phyloP scores from a whole-genome alignment of 2,329 filamentous ascomycete species.

The Botryotinia narcissicola region DNA sequence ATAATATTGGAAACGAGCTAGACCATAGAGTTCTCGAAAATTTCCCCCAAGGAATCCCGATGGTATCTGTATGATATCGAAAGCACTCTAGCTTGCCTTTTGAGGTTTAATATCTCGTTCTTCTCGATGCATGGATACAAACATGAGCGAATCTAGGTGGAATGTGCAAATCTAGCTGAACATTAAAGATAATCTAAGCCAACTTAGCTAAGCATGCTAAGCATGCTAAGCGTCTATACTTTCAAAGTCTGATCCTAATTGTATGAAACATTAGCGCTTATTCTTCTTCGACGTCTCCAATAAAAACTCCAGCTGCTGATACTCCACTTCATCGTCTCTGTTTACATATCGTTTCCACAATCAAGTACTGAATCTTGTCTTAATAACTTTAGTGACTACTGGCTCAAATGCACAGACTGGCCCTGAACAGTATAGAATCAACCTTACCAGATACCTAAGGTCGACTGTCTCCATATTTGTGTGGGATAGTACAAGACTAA shows the following conservation, averaged over 20 bases:
- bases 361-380: background rate
- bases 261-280: background rate
- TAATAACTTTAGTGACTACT: background rate
- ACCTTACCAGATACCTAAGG: background rate
- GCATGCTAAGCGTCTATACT: background rate
- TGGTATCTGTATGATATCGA: background rate
- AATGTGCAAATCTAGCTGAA: background rate
- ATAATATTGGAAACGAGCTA: constrained; percentile 33
- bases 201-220: background rate
- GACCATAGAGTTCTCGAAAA: background rate
- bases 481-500: background rate
- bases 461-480: background rate
- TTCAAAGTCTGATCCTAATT: background rate
- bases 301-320: background rate
- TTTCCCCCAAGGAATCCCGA: too few species aligned
- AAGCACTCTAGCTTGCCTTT: background rate
- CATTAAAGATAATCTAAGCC: background rate
- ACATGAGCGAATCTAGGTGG: background rate
- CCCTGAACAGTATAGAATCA: background rate
- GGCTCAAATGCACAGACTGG: background rate
- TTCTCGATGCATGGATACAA: background rate
- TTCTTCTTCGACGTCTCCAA: background rate
- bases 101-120: background rate
- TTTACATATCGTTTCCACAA: too few species aligned
- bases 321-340: background rate